phyloP scores from a whole-genome alignment of 305 asterid species.

The Solanum aculeatissimum region DNA sequence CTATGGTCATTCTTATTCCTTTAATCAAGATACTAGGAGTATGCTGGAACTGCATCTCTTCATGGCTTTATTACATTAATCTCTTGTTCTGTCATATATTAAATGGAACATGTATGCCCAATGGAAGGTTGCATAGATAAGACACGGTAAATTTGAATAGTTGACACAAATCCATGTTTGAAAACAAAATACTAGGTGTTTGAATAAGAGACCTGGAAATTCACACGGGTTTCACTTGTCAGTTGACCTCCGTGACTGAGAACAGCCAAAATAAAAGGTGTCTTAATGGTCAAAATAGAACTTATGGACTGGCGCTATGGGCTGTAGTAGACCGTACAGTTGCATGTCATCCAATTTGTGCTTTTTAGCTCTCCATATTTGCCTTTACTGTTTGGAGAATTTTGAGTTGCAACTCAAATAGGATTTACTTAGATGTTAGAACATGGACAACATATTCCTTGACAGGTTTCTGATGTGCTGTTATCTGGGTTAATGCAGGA shows the following conservation, averaged over 20 bases:
- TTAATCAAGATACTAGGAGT: not conserved
- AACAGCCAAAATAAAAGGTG: not conserved
- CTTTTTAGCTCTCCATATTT: not conserved
- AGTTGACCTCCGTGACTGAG: not conserved
- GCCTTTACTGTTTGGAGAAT: not conserved
- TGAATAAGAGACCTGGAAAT: not conserved
- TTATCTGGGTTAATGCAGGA: constrained; percentile 29
- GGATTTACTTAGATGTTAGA: not conserved
- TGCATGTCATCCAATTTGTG: not conserved
- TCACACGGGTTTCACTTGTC: not conserved
- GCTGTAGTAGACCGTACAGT: not conserved
- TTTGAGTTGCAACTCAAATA: not conserved
- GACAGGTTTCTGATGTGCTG: not conserved
- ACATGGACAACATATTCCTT: not conserved
- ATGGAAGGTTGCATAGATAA: not conserved
- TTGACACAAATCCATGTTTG: not conserved
- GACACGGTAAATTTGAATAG: not conserved
- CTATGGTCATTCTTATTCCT: not conserved
- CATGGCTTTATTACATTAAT: not conserved
- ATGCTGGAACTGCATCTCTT: not conserved
- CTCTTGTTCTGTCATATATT: not conserved
- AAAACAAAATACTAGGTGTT: not conserved
- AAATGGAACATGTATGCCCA: not conserved
- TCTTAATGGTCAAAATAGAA: not conserved
- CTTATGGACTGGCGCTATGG: not conserved